Percentiles rank a stretch among this genome's conserved stretches.
These are phyloP conservation scores for Tricholomella constricta DNA, from an alignment of 768 basidiomycete species.

Conservation along the genomic window DNA sequence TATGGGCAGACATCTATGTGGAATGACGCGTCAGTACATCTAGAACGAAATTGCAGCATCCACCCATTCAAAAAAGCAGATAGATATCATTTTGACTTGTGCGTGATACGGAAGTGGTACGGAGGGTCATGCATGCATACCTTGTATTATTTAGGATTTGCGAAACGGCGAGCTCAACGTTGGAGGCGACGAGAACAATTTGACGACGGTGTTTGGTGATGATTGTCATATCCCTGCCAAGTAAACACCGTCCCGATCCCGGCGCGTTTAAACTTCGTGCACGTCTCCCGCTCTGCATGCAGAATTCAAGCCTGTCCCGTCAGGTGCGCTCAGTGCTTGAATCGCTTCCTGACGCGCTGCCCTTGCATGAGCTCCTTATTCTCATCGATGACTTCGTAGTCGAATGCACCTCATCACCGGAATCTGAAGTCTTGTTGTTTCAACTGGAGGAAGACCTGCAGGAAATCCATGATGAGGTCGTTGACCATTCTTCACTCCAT, in stretches of 20 bases:
- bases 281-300: constrained; percentile 23
- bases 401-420: constrained; percentile 48
- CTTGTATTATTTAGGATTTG: constrained; percentile 26
- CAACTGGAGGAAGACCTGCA: constrained; percentile 72
- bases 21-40: constrained; percentile 35
- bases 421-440: constrained; percentile 43
- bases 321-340: constrained; percentile 63
- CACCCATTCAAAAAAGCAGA: constrained; percentile 24
- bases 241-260: constrained; percentile 17
- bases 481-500: constrained; percentile 61
- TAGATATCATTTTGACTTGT: not conserved
- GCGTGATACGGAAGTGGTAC: not conserved
- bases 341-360: constrained; percentile 48
- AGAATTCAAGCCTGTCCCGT: constrained; percentile 43
- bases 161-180: constrained; percentile 39
- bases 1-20: constrained; percentile 75
- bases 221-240: constrained; percentile 23
- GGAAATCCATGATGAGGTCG: constrained; percentile 56
- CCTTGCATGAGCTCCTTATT: constrained; percentile 50
- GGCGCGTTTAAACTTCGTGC: not conserved
- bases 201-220: constrained; percentile 32
- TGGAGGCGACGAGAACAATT: constrained; percentile 33
- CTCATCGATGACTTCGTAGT: constrained; percentile 58
- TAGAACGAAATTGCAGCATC: constrained; percentile 29
- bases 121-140: constrained; percentile 24